Conservation (phyloP, 164 flowering plant species). For the Magnolia changhungtana region DNA sequence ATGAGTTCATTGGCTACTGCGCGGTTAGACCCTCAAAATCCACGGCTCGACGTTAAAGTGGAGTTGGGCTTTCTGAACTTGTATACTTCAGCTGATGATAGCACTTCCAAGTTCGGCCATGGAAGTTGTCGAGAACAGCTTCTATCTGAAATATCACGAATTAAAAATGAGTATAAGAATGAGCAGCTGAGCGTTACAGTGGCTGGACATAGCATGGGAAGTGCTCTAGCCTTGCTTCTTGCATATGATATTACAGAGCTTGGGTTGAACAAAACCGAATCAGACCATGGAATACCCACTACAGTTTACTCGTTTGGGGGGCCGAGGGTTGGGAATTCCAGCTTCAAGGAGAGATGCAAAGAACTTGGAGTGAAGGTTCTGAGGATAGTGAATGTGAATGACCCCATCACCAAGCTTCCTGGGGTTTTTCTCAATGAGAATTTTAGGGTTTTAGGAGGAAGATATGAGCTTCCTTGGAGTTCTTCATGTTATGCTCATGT, state of each 20-base stretch:
- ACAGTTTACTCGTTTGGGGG: conserved; percentile 79
- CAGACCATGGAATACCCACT: conserved; percentile 32
- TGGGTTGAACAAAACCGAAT: conserved; percentile 34
- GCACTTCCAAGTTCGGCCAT: conserved; percentile 24
- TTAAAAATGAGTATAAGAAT: conserved; percentile 24
- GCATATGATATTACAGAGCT: conserved; percentile 79
- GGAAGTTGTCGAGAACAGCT: conserved; percentile 38
- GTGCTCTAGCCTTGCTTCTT: conserved; percentile 64
- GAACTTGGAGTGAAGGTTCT: conserved; percentile 66
- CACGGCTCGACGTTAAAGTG: conserved; percentile 54
- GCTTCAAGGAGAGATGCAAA: conserved; percentile 63
- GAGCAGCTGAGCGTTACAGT: conserved; percentile 65
- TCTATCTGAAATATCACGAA: conserved; percentile 28
- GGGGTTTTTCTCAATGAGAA: conserved; percentile 42
- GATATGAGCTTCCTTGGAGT: conserved; percentile 55
- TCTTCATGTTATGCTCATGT: conserved; percentile 64
- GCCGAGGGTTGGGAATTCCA: conserved; percentile 71
- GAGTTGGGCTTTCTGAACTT: conserved; percentile 36
- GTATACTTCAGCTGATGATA: conserved; percentile 27
- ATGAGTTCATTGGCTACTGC: conserved; percentile 74
- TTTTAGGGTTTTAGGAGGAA: conserved; percentile 45
- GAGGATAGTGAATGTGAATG: conserved; percentile 70
- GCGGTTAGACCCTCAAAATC: conserved; percentile 51
- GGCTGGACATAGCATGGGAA: conserved; percentile 92
- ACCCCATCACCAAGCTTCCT: conserved; percentile 39